Conservation (phyloP, 2,329 filamentous ascomycete species). For the Fusarium sp. region DNA sequence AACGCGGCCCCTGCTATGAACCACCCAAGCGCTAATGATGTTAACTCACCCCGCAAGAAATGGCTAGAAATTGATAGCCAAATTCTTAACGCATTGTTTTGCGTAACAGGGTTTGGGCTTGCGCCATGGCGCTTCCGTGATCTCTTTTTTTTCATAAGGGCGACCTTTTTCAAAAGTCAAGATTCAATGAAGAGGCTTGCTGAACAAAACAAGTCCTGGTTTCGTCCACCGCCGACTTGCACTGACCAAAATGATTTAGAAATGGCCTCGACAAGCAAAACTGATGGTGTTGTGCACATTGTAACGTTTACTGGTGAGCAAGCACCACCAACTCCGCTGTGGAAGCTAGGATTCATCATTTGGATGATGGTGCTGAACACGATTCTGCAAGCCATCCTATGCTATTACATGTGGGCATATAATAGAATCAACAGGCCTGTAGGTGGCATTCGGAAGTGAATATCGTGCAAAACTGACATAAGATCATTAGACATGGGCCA, state of each 20-base stretch:
- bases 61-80: conserved; percentile 90
- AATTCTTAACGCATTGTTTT: conserved; percentile 82
- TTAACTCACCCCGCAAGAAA: conserved; percentile 77
- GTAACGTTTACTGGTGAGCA: not conserved
- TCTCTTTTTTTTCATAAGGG: not conserved
- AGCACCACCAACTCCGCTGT: not conserved
- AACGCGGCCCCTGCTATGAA: not conserved
- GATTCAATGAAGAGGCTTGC: not conserved
- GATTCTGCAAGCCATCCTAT: not conserved
- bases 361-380: not conserved
- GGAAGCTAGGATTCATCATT: not conserved
- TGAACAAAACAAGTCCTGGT: not conserved
- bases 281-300: not conserved
- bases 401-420: not conserved
- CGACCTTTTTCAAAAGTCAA: not conserved
- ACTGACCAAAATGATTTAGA: not conserved
- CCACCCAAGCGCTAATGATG: conserved; percentile 60
- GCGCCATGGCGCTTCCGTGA: conserved; percentile 84
- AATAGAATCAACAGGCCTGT: not conserved
- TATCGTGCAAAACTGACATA: not conserved
- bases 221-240: not conserved
- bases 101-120: conserved; percentile 84
- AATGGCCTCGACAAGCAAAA: not conserved
- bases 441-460: not conserved
- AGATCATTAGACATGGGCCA: not conserved